Percentiles rank a stretch among this genome's conserved stretches.
Evolutionary conservation across 306 rosid species (phyloP).

Genomic region (Echinosophora koreensis): DNA sequence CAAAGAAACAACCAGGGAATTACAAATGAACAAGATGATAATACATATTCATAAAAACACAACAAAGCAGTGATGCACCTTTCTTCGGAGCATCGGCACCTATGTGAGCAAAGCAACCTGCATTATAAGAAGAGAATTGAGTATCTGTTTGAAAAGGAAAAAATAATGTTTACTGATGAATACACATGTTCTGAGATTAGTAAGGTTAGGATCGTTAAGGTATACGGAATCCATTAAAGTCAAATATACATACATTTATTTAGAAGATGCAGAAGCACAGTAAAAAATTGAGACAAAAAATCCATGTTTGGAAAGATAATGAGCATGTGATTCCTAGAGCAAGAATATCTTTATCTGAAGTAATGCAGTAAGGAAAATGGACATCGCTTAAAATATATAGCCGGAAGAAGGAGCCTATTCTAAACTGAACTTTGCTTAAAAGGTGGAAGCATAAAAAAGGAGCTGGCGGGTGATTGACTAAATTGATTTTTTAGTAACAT

Average conservation of each 20-base stretch:
- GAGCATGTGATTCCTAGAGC: slow-evolving; percentile 10
- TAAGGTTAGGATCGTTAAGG: neutral
- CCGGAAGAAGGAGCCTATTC: slow-evolving; percentile 11
- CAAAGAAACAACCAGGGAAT: slow-evolving; percentile 26
- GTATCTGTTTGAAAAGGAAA: slow-evolving; percentile 1
- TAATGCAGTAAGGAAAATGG: slow-evolving; percentile 16
- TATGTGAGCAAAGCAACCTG: slow-evolving; percentile 79
- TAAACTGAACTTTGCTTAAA: neutral
- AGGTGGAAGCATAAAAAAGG: slow-evolving; percentile 1
- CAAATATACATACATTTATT: neutral
- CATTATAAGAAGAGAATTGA: slow-evolving; percentile 45
- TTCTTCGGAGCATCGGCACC: slow-evolving; percentile 49
- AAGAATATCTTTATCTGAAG: neutral
- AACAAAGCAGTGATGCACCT: slow-evolving; percentile 57
- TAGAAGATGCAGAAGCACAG: slow-evolving; percentile 14
- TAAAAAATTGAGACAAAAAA: neutral
- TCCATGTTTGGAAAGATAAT: neutral
- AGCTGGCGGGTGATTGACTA: neutral
- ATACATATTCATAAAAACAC: neutral
- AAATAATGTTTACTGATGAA: neutral
- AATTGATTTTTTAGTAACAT: neutral
- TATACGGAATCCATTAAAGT: slow-evolving; percentile 32
- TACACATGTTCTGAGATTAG: neutral
- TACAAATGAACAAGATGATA: slow-evolving; percentile 24
- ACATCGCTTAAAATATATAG: slow-evolving; percentile 1